Evolutionary conservation across 176 grass and related monocot genomes (phyloP).

Genomic region (Metroxylon sagu): DNA sequence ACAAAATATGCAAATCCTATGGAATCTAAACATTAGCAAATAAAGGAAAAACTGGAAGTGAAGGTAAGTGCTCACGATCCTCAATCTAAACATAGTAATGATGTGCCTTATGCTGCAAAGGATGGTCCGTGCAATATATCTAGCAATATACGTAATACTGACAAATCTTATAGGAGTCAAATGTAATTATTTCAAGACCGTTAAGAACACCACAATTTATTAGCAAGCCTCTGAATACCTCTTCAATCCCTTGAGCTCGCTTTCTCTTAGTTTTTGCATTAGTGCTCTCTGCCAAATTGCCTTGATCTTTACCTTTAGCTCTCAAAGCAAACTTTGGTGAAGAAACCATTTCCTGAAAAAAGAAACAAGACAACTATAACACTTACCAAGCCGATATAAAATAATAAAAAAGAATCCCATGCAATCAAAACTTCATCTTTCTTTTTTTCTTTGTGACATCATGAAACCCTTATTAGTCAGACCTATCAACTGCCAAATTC

Average conservation of each 20-base stretch:
- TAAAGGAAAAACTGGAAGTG: too few relatives aligned
- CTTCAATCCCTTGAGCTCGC: constrained; percentile 29
- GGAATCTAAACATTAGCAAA: too few relatives aligned
- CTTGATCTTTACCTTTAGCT: constrained; percentile 36
- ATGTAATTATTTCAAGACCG: background rate
- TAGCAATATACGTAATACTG: background rate
- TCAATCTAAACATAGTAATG: too few relatives aligned
- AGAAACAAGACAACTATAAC: background rate
- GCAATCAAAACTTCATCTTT: too few relatives aligned
- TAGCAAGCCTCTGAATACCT: constrained; percentile 17
- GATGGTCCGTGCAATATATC: too few relatives aligned
- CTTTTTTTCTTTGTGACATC: too few relatives aligned
- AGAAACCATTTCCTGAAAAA: constrained; percentile 43
- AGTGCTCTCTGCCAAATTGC: constrained; percentile 25
- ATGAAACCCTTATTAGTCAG: too few relatives aligned
- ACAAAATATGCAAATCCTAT: too few relatives aligned
- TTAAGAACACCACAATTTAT: constrained; percentile 2
- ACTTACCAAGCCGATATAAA: background rate
- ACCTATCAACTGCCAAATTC: too few relatives aligned
- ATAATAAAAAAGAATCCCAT: background rate
- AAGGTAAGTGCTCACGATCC: too few relatives aligned
- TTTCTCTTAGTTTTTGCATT: constrained; percentile 45
- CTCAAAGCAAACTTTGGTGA: constrained; percentile 28
- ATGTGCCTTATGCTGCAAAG: too few relatives aligned
- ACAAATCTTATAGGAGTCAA: background rate